A percentile compares a stretch with the other conserved stretches of the same genome.
Evolutionary conservation across 140 eudicot species (phyloP).

Genomic region (Cichorium intybus): DNA sequence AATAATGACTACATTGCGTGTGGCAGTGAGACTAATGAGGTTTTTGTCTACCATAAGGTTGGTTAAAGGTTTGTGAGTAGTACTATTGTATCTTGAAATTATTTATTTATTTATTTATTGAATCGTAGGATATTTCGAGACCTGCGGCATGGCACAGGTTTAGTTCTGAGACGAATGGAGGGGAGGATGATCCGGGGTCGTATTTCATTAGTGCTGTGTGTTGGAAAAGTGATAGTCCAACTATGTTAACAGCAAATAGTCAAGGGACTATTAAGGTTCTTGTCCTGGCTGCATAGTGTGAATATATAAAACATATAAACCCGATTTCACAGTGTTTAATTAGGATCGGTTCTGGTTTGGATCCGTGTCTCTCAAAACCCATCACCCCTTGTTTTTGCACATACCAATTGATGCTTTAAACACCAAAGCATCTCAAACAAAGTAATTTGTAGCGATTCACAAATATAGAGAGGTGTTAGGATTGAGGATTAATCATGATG

Average conservation of each 20-base stretch:
- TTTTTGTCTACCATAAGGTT: constrained; percentile 92
- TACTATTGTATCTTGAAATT: not conserved
- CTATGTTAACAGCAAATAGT: constrained; percentile 90
- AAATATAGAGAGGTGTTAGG: too few relatives aligned
- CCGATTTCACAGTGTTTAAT: too few relatives aligned
- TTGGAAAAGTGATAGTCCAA: constrained; percentile 92
- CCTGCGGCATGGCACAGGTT: constrained; percentile 89
- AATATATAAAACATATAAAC: not conserved
- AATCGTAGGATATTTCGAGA: constrained; percentile 66
- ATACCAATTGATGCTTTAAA: too few relatives aligned
- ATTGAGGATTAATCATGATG: too few relatives aligned
- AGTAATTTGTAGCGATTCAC: too few relatives aligned
- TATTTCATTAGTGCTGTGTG: constrained; percentile 95
- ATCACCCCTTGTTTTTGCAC: too few relatives aligned
- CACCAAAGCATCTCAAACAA: too few relatives aligned
- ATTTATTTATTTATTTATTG: constrained; percentile 6
- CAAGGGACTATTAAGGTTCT: constrained; percentile 90
- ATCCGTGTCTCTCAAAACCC: too few relatives aligned
- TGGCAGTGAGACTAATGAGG: constrained; percentile 97
- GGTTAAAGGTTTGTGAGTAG: not conserved
- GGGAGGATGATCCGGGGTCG: constrained; percentile 68
- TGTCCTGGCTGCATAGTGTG: constrained; percentile 62
- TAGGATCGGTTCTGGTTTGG: too few relatives aligned
- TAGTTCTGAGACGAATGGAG: constrained; percentile 46
- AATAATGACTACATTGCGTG: constrained; percentile 90